Evolutionary conservation across 495 filamentous ascomycete genomes (phyloP).

Genomic region (Trichocladium antarcticum): DNA sequence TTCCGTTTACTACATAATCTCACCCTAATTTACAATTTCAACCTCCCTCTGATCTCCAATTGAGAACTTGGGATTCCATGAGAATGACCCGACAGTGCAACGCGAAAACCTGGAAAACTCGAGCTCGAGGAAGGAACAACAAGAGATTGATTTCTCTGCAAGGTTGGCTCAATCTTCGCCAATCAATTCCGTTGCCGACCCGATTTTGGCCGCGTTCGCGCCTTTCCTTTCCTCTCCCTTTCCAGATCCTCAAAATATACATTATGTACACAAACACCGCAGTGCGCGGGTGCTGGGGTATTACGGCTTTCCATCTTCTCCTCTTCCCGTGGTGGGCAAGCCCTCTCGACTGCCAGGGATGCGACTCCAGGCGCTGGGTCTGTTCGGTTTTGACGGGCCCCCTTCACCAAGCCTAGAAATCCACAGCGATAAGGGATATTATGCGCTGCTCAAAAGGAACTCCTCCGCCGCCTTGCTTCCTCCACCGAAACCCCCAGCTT

Average conservation of each 20-base stretch:
- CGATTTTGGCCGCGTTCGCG: too few species aligned
- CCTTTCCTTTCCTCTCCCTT: too few species aligned
- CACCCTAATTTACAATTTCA: too few species aligned
- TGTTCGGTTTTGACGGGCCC: neutral
- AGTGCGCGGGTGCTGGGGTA: neutral
- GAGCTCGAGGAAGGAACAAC: neutral
- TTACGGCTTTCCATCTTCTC: neutral
- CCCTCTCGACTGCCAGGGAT: neutral
- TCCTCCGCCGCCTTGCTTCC: neutral
- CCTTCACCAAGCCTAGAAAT: slow-evolving; percentile 2
- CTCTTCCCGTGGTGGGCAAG: neutral
- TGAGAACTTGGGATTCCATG: too few species aligned
- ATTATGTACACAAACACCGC: neutral
- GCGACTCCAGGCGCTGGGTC: neutral
- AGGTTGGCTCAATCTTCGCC: neutral
- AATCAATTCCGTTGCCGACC: too few species aligned
- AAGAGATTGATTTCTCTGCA: neutral
- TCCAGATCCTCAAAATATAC: neutral
- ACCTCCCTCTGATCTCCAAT: too few species aligned
- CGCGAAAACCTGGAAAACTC: too few species aligned
- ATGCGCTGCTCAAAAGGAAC: slow-evolving; percentile 5
- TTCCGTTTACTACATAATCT: too few species aligned
- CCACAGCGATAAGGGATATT: slow-evolving; percentile 5
- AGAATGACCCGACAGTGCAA: too few species aligned
- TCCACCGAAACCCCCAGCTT: neutral